Conservation (phyloP, 139 green algal species). For the Picochlorum sp. region DNA sequence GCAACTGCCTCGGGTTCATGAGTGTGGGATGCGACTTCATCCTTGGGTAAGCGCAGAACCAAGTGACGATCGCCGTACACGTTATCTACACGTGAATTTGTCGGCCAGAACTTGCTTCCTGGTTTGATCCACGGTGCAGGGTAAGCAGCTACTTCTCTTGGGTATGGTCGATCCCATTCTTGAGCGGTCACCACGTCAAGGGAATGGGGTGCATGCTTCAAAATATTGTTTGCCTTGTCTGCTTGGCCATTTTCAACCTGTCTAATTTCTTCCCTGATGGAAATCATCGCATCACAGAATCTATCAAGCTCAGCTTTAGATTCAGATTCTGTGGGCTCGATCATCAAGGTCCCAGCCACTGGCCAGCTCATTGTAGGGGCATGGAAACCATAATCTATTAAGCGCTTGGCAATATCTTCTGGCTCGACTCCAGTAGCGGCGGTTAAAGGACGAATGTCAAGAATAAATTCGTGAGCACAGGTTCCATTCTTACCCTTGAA, state of each 20-base stretch:
- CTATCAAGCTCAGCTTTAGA: constrained; percentile 85
- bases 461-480: constrained; percentile 99
- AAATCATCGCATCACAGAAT: constrained; percentile 92
- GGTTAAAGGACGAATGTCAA: constrained; percentile 87
- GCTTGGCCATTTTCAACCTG: constrained; percentile 68
- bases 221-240: constrained; percentile 73
- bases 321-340: constrained; percentile 96
- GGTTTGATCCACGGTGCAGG: constrained; percentile 75
- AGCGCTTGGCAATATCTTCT: constrained; percentile 95
- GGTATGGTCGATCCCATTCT: constrained; percentile 87
- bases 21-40: neutral
- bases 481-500: constrained; percentile 85
- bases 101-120: constrained; percentile 97
- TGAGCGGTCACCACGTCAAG: constrained; percentile 61
- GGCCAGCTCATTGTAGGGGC: constrained; percentile 99
- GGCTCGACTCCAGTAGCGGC: constrained; percentile 67
- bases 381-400: constrained; percentile 99
- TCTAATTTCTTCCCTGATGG: constrained; percentile 73
- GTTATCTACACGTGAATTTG: constrained; percentile 86
- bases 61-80: constrained; percentile 95
- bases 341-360: constrained; percentile 94
- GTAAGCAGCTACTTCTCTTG: constrained; percentile 81
- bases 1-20: constrained; percentile 4
- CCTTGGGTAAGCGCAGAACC: constrained; percentile 17
- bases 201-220: constrained; percentile 91